phyloP scores from a whole-genome alignment of 768 basidiomycete genomes.

The Inosperma sp. region DNA sequence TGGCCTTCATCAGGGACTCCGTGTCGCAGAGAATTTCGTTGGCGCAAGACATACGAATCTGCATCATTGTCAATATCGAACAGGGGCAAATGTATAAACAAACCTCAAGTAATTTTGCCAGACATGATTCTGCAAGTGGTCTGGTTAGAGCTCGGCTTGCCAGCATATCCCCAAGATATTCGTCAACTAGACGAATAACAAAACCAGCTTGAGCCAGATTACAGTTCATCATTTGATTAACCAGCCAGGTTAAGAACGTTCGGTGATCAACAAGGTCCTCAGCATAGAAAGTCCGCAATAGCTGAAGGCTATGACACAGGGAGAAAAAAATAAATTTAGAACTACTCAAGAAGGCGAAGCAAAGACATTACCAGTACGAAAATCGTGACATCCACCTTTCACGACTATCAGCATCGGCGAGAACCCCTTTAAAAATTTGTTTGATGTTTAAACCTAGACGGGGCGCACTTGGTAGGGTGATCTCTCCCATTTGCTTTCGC shows the following conservation, averaged over 20 bases:
- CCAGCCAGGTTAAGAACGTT: conserved; percentile 74
- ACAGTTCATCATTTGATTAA: conserved; percentile 69
- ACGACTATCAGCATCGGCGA: conserved; percentile 65
- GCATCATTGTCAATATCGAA: conserved; percentile 2
- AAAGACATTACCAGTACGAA: conserved; percentile 80
- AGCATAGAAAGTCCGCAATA: conserved; percentile 71
- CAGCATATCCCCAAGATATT: conserved; percentile 70
- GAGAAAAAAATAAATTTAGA: neutral
- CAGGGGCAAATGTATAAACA: neutral
- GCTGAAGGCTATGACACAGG: conserved; percentile 46
- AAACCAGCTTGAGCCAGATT: conserved; percentile 83
- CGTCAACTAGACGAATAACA: conserved; percentile 68
- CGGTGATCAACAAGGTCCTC: conserved; percentile 78
- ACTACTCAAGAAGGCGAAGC: conserved; percentile 5
- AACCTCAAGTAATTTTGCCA: conserved; percentile 66
- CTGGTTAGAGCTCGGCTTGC: conserved; percentile 61
- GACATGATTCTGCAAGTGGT: conserved; percentile 68
- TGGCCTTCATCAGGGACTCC: conserved; percentile 46
- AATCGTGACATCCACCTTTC: conserved; percentile 78
- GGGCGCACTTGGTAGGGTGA: conserved; percentile 74
- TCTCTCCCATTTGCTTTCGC: conserved; percentile 78
- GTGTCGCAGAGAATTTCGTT: conserved; percentile 54
- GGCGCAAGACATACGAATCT: conserved; percentile 55
- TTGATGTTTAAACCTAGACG: conserved; percentile 76
- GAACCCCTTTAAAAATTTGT: conserved; percentile 76